phyloP scores from a whole-genome alignment of 202 grass and related monocot genomes.

The Elaeis oleifera region DNA sequence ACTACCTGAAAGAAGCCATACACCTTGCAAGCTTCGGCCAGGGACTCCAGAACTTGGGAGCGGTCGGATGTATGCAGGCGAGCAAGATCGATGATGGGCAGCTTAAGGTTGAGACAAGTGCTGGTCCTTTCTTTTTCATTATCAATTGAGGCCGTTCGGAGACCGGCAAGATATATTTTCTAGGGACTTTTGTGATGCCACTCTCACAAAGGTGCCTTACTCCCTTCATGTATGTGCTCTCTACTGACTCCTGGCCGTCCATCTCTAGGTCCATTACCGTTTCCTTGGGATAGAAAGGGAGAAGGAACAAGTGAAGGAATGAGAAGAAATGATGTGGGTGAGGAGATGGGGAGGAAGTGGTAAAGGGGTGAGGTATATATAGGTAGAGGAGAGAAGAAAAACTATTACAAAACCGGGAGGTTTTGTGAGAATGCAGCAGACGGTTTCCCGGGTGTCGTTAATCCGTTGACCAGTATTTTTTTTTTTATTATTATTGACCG shows the following conservation, averaged over 20 bases:
- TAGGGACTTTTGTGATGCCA: slow-evolving; percentile 8
- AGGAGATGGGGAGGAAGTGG: slow-evolving; percentile 7
- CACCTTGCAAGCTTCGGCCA: slow-evolving; percentile 12
- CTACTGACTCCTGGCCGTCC: background rate
- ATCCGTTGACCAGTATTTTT: slow-evolving; percentile 17
- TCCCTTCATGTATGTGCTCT: slow-evolving; percentile 1
- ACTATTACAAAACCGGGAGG: background rate
- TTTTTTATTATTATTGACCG: too few species aligned
- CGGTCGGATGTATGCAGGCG: background rate
- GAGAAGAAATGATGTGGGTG: slow-evolving; percentile 4
- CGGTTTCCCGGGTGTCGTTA: background rate
- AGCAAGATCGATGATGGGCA: slow-evolving; percentile 9
- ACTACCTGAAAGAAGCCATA: slow-evolving; percentile 23
- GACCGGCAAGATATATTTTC: slow-evolving; percentile 4
- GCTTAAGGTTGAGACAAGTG: background rate
- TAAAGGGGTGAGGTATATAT: background rate
- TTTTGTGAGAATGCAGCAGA: too few species aligned
- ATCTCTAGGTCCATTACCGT: slow-evolving; percentile 1
- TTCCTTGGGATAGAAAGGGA: background rate
- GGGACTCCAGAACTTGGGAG: background rate
- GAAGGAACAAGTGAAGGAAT: background rate
- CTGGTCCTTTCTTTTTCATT: background rate
- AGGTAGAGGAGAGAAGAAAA: background rate
- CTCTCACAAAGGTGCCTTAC: slow-evolving; percentile 9
- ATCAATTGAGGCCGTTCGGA: background rate